phyloP scores from a whole-genome alignment of 768 basidiomycete species.

The Termitomyces sp. region DNA sequence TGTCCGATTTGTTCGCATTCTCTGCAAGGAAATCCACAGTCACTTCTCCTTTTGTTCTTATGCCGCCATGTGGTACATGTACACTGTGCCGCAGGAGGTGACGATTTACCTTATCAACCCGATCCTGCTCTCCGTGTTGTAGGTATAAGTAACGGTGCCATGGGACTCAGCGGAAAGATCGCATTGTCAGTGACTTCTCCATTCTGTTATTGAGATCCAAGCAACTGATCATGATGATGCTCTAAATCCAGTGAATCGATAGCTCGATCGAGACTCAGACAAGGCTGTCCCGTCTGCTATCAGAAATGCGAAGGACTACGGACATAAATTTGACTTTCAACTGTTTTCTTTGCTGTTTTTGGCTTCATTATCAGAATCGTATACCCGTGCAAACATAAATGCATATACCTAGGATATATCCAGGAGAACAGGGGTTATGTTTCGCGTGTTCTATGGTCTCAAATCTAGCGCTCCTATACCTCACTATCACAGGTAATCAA shows the following conservation, averaged over 20 bases:
- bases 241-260: constrained; percentile 52
- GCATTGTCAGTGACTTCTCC: constrained; percentile 56
- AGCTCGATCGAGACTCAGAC: constrained; percentile 53
- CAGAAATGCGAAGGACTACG: constrained; percentile 45
- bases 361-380: constrained; percentile 5
- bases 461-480: background rate
- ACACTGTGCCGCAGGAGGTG: constrained; percentile 62
- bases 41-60: constrained; percentile 69
- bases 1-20: constrained; percentile 67
- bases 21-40: constrained; percentile 51
- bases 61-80: constrained; percentile 89
- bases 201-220: constrained; percentile 5
- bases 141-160: constrained; percentile 28
- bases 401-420: background rate
- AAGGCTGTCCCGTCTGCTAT: constrained; percentile 78
- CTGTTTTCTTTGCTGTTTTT: constrained; percentile 2
- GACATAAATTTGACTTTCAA: constrained; percentile 14
- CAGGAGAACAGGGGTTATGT: no score
- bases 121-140: constrained; percentile 48
- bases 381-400: constrained; percentile 1
- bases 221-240: background rate
- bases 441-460: background rate
- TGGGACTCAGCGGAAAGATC: constrained; percentile 63
- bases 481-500: background rate
- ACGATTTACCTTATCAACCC: constrained; percentile 53